These are phyloP conservation scores for Puccinia hordei DNA, from an alignment of 1,284 basidiomycete genomes.

Conservation along the genomic window DNA sequence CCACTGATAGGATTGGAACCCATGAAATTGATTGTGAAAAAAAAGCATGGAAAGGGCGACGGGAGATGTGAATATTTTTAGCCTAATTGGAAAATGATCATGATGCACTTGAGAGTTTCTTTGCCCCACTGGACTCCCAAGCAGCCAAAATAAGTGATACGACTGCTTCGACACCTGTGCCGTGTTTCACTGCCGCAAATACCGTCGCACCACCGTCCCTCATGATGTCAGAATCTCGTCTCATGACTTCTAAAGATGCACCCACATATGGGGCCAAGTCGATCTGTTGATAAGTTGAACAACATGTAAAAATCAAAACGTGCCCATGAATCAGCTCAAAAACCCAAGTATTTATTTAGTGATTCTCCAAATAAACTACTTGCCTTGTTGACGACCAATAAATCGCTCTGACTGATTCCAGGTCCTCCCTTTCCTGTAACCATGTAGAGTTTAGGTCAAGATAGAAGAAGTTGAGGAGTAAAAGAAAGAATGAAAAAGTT, in stretches of 20 bases:
- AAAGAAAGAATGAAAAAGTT: neutral
- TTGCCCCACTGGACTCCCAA: conserved; percentile 69
- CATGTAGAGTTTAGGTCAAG: neutral
- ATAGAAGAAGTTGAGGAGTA: neutral
- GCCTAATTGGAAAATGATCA: neutral
- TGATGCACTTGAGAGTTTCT: conserved; percentile 44
- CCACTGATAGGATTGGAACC: too few relatives aligned
- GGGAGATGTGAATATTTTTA: too few relatives aligned
- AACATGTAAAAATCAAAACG: neutral
- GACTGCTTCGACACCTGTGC: conserved; percentile 78
- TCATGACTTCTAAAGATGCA: conserved; percentile 93
- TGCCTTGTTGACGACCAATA: conserved; percentile 93
- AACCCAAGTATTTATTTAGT: neutral
- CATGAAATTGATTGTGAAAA: too few relatives aligned
- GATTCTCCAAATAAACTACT: conserved; percentile 43
- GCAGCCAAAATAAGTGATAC: conserved; percentile 80
- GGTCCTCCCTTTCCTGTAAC: conserved; percentile 77
- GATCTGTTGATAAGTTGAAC: conserved; percentile 64
- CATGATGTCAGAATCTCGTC: conserved; percentile 87
- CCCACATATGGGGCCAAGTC: conserved; percentile 90
- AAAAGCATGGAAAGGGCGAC: too few relatives aligned
- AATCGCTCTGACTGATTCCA: conserved; percentile 82
- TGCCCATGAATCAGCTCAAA: neutral
- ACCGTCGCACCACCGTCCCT: conserved; percentile 90
- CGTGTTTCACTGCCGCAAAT: conserved; percentile 82